Base-by-base conservation (phyloP, 1,284 basidiomycete species). In the Fomitopsis palustris region DNA sequence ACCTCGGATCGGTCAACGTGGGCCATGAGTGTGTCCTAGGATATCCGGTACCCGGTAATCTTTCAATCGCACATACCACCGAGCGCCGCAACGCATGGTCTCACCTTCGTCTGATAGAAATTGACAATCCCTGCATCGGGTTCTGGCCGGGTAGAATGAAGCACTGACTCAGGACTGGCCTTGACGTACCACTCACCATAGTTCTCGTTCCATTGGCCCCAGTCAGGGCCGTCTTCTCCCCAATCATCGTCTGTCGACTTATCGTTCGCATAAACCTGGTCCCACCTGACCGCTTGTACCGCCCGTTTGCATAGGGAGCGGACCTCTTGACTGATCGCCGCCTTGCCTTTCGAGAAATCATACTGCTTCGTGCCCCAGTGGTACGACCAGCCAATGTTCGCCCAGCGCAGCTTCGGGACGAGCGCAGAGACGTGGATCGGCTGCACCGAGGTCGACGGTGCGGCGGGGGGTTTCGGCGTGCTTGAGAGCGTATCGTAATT, bases 61-160 rank as follows among this genome's bases (percentile, higher is more conserved):
- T 17, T 52, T 52, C n/a, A 52, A 12, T 14, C 16, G 29, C 19
- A 19, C 19, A 3, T 51, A n/a, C n/a, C 16, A 41, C 45, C 21
- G 23, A 55, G 29, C 27, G 10, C n/a, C 12, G 31, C 38, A 4
- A 29, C 29, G 29, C 19, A 17, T 6, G 25, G 9, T 55, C 65
- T 43, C 23, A 83, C 85, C 73, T 85, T 89, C 53, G 78, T 80
- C 71, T 94, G 92, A 70, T 95, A 94, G 68, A 93, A 96, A 71
- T 97, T 97, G 61, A 96, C 90, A 51, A 97, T 96, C 2, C 95
- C 95, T 12, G 94, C 93, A 70, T 96, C 94, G 2, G 93, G 92
- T 69, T 91, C 94, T 90, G 67, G 35, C 23, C 37, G n/a, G 2
- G 7, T 21, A 4, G n/a, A 12, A 29, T 53, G 10, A 49, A 43